Base-by-base conservation (phyloP, 176 grass and related monocot species). In the Aegilops umbellulata region DNA sequence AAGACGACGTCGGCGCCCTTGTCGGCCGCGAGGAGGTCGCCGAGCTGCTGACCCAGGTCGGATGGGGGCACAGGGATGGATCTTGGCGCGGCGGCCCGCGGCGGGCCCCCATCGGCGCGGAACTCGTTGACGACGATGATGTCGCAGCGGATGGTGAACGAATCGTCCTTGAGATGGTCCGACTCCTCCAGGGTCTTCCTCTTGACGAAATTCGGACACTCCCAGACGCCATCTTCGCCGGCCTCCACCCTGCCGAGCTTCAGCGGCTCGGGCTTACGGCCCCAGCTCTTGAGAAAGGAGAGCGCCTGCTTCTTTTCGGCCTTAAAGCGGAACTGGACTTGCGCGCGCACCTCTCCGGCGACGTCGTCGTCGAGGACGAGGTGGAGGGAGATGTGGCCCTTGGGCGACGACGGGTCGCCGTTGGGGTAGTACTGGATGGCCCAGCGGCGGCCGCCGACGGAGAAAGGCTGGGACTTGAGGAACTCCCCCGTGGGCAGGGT, bases 31-130 rank as follows among this genome's bases (percentile, higher is more conserved):
- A 65, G 62, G 12, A 65, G 62, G 16, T 11, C 10, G 36, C 77
- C 82, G 51, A 49, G 84, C 20, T 87, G 81, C 65, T 88, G 46
- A 1, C 44, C 85, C 46, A 92, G 15, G 88, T 83, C 5, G 82
- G 86, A 92, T 41, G 82, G 74, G 2, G 90, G 82, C 20, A 86
- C 78, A 11, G 86, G 63, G 19, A 92, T 53, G 12, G 63, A 69
- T 53, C 83, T 65, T 6, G 68, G 12, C 85, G 82, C 12, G 5
- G 82, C 51, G 17, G 64, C 17, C 80, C 73, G 85, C 8, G 49
- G 64, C 61, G 71, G 15, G 12, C 25, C 51, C 32, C 51, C 69
- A 0, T 65, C 62, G 25, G 62, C 62, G 25, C 62, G 25, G 62
- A 65, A 29, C 62, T 6, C 66, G 31, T 35, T 68, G 65, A 34